A percentile compares a stretch with the other conserved stretches of the same genome.
These are phyloP conservation scores for Arabis alpina DNA, from an alignment of 345 rosid species.

Conservation along the genomic window DNA sequence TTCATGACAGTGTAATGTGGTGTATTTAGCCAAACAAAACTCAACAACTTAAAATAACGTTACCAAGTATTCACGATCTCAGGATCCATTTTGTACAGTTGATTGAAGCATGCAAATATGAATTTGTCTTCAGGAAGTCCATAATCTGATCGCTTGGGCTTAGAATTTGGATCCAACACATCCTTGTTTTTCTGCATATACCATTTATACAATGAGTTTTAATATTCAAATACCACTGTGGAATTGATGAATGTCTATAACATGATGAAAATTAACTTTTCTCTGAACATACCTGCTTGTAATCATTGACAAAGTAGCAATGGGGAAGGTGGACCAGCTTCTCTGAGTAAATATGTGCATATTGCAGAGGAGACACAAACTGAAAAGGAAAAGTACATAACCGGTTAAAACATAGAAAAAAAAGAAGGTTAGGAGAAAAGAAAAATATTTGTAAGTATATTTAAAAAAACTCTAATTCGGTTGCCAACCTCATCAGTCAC, in stretches of 20 bases:
- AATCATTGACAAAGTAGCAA: conserved; percentile 98
- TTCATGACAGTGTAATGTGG: background rate
- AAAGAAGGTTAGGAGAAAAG: background rate
- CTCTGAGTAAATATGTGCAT: conserved; percentile 86
- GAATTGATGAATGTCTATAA: background rate
- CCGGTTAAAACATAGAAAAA: conserved; percentile 21
- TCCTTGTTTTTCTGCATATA: conserved; percentile 81
- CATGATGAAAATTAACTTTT: conserved; percentile 12
- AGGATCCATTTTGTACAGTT: conserved; percentile 99
- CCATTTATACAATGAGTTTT: conserved; percentile 9
- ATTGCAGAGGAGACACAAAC: conserved; percentile 89
- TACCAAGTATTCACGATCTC: conserved; percentile 93
- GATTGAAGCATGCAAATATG: conserved; percentile 98
- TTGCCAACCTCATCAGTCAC: conserved; percentile 90
- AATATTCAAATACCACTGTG: background rate
- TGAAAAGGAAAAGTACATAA: conserved; percentile 41
- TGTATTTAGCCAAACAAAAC: background rate
- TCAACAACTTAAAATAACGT: conserved; percentile 2
- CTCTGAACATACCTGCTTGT: conserved; percentile 72
- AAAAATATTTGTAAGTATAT: background rate
- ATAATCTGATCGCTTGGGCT: conserved; percentile 80
- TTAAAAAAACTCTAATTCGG: background rate
- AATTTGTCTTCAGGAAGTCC: conserved; percentile 96
- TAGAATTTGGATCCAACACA: conserved; percentile 80
- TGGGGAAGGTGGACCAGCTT: conserved; percentile 97